Base-by-base conservation (phyloP, 2,329 filamentous ascomycete genomes). In the Fusarium transvaalense region DNA sequence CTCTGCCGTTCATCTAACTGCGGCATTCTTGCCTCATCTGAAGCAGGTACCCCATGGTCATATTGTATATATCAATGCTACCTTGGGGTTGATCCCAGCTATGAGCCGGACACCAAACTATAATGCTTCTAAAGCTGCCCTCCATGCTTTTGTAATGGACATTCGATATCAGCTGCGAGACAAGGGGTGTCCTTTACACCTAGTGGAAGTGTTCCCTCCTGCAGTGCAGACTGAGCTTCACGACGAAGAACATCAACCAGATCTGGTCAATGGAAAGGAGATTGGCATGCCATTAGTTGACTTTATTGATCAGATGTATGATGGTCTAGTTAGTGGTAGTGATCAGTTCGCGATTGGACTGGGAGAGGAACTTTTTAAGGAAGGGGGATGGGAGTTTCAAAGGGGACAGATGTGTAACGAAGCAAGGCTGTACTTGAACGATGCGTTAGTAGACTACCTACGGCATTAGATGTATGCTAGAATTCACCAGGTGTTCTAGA, bases 301-400 rank as follows among this genome's bases (percentile, higher is more conserved):
- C 3, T 55, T 55, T 12, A 8, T 48, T 12, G 32, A 48, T 3
- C 25, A 38, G 13, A 48, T 55, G 42, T 55, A 55, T 48, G 52
- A 55, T 14, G 52, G 43, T 13, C n/a, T 55, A 23, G 31, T n/a
- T 7, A 48, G 37, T 6, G 52, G 52, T 1, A 38, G n/a, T 14
- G 41, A 55, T 10, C 41, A 55, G 7, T 55, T 55, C 9, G 42
- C 52, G 1, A 15, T 55, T 23, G 52, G 52, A 1, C 21, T 55
- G 4, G 52, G 52, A 15, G 25, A 23, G 4, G 52, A 55, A 4
- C 25, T 55, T 2, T 55, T 55, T 2, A 48, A 48, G n/a, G 52
- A 55, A 37, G 52, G 52, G 8, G 52, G 52, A n/a, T 55, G 42
- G 52, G 52, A 55, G 15, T 27, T 29, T 21, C 25, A 48, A 42